Evolutionary conservation across 2,329 filamentous ascomycete genomes (phyloP), one percentile per base, ranked within the genome.

Genomic region (Penicillium hordei): DNA sequence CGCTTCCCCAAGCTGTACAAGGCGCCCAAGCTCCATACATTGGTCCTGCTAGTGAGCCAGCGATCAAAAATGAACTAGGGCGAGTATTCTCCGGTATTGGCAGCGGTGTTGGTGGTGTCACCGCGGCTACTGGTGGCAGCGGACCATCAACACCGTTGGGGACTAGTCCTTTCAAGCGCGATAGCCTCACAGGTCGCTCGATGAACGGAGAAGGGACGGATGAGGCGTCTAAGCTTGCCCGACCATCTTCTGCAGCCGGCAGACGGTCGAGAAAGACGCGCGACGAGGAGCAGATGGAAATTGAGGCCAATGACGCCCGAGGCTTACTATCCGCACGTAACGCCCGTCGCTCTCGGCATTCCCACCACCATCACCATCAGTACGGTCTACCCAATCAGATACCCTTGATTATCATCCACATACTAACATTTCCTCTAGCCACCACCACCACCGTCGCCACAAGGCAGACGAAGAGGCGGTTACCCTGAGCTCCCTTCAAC

Each of bases 21-120:
- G 93, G 93, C 23, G 93, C 90, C 1, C 93, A 96, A 72, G 86
- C 88, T 17, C 89, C 92, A 66, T 84, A 89, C 39, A 83, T 89
- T 52, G 90, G 89, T 4, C 90, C 91, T 6, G 86, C 87, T 15
- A 89, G 88, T 17, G 92, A 96, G 72, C 89, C 91, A 12, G 89
- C 89, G 43, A 96, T 97, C 70, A 96, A 97, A 80, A 95, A 88
- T 71, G 93, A 97, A 72, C 93, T 97, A 72, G 93, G 93, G 29
- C 88, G 91, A 61, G 96, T 97, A 82, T 97, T 96, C 76, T 91
- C 91, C 19, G 93, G 93, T n/a, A 91, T 97, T 64, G 93, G 87
- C 17, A 87, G 85, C 72, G 87, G 87, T 36, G 80, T 88, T 19
- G 84, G 85, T 31, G 81, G 81, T 61, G 76, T 77, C 29, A 81